phyloP scores from a whole-genome alignment of 768 basidiomycete species.

The Xerocomus potaroensis region DNA sequence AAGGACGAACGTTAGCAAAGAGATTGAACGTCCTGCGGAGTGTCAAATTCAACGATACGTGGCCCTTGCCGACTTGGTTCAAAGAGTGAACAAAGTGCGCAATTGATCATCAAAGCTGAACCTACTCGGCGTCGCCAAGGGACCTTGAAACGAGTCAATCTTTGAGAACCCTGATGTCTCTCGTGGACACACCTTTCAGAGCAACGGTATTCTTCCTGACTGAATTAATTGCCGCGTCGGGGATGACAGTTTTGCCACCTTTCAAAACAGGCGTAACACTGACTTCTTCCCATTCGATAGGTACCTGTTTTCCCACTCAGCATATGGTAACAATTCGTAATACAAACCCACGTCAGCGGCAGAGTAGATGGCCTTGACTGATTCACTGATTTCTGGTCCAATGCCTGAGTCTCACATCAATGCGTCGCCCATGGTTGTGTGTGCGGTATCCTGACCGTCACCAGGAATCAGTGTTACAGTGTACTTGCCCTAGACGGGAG shows the following conservation, averaged over 20 bases:
- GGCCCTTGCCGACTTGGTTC: conserved; percentile 90
- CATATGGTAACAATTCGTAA: conserved; percentile 3
- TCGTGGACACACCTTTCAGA: conserved; percentile 68
- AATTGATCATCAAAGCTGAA: conserved; percentile 15
- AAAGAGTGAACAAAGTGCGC: conserved; percentile 12
- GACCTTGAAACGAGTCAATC: conserved; percentile 48
- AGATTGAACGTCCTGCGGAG: conserved; percentile 96
- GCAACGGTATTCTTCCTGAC: conserved; percentile 98
- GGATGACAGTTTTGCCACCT: conserved; percentile 95
- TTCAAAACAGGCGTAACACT: conserved; percentile 92
- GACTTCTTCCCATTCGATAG: conserved; percentile 99
- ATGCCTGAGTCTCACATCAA: conserved; percentile 59
- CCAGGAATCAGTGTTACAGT: conserved; percentile 95
- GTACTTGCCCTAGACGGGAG: conserved; percentile 77
- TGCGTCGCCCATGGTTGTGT: conserved; percentile 3
- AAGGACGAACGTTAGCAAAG: conserved; percentile 98
- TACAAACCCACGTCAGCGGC: conserved; percentile 65
- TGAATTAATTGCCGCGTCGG: conserved; percentile 83
- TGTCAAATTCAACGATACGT: conserved; percentile 96
- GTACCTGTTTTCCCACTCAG: conserved; percentile 58
- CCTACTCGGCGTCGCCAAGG: conserved; percentile 95
- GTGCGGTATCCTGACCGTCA: conserved; percentile 58
- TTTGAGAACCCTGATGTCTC: not conserved
- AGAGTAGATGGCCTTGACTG: conserved; percentile 89
- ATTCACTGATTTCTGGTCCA: conserved; percentile 97